A percentile compares a stretch with the other conserved stretches of the same genome.
phyloP scores from a whole-genome alignment of 148 eudicot species.

The Camellia sinensis region DNA sequence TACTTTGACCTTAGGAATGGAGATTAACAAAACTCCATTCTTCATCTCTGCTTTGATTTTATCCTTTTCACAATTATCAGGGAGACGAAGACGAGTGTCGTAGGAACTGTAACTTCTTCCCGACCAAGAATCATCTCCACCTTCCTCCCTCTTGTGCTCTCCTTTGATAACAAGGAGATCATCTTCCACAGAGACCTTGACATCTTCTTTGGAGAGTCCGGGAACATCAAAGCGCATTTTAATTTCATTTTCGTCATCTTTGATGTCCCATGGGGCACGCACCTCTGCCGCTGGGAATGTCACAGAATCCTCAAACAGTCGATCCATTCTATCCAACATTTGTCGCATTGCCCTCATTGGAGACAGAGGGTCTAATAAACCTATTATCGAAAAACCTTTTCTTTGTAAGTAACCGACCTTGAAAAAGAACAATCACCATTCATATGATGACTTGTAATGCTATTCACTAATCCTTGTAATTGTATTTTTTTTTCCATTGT shows the following conservation, averaged over 20 bases:
- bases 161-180: conserved; percentile 59
- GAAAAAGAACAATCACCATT: background rate
- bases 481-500: conserved; percentile 36
- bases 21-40: conserved; percentile 64
- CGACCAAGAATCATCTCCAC: conserved; percentile 34
- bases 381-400: conserved; percentile 25
- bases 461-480: conserved; percentile 38
- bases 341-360: conserved; percentile 78
- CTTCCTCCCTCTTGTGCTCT: conserved; percentile 38
- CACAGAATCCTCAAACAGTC: conserved; percentile 58
- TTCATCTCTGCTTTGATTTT: conserved; percentile 68
- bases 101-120: conserved; percentile 44
- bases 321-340: conserved; percentile 72
- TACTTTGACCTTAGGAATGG: conserved; percentile 52
- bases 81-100: conserved; percentile 55
- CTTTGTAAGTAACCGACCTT: no score
- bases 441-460: no score
- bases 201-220: conserved; percentile 61
- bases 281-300: conserved; percentile 40
- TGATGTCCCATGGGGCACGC: conserved; percentile 72
- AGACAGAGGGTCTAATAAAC: conserved; percentile 60
- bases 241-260: conserved; percentile 59
- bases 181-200: conserved; percentile 54
- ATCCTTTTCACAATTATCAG: conserved; percentile 53
- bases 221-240: conserved; percentile 89